Evolutionary conservation across 495 filamentous ascomycete genomes (phyloP), one percentile per base, ranked within the genome.

Genomic region (Podospora fimiseda): DNA sequence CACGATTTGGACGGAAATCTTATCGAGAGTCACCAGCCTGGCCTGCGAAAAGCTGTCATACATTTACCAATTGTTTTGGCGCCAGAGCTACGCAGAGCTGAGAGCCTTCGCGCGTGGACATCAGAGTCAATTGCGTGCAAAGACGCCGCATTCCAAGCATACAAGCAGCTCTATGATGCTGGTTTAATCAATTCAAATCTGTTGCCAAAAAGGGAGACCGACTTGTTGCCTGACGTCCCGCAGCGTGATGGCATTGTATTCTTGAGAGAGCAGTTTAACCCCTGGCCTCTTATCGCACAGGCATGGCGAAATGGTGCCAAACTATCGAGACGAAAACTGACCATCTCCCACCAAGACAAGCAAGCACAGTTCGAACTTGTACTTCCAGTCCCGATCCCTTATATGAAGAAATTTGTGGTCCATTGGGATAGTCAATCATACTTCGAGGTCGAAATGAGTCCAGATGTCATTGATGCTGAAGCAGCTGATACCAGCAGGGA

Each of bases 141-240:
- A 56, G 93, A 96, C 61, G 85, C 88, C 2, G 88, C 90, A 0
- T 93, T 95, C 48, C 78, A 89, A 59, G 88, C 90, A 11, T 95
- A 92, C 61, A 67, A 77, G 21, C 76, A 75, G 2, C 74, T 98
- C 0, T 82, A 90, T 60, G 52, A 80, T 30, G 83, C 79, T 38
- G 84, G 85, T 0, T 70, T 95, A 19, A 68, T 96, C 18, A 89
- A 90, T 46, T 79, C 95, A 39, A 80, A 95, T 56, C 73, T 96
- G 1, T 71, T 96, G 50, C 92, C 93, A 1, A 54, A 71, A 9
- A 67, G 55, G 43, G 65, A 60, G 1, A 59, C 68, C 15, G 68
- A 76, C 20, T 51, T 73, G 8, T 27, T 66, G 8, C 52, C 57
- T 13, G 71, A 66, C 20, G 51, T 77, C 3, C 75, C 79, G 44